Base-by-base conservation (phyloP, 148 eudicot genomes). In the Mesembryanthemum crystallinum region DNA sequence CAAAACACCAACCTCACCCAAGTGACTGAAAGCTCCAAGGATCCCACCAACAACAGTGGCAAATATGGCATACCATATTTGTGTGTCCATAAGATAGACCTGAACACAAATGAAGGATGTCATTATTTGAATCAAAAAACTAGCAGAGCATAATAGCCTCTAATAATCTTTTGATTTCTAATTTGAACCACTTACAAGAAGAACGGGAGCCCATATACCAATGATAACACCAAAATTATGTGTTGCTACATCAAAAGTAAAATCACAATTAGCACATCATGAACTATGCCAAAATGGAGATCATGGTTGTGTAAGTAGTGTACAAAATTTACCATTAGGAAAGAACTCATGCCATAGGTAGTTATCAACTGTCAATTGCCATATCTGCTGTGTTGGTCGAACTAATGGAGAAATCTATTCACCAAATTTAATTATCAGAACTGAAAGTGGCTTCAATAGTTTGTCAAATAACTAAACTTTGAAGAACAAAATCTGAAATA, bases 41-140 rank as follows among this genome's bases (percentile, higher is more conserved):
- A 95, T 86, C 64, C 99, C 99, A 77, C 99, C 99, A 80, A 92
- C 83, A 82, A 95, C 75, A 47, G 99, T 95, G 30, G 97, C 86
- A 81, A 81, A 95, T 67, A 95, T 95, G 73, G 98, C 91, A 88
- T 95, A 95, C 99, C 99, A 95, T 82, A 95, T 95, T 86, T 95
- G 99, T 71, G 92, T 81, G 80, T 95, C 99, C 99, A 91, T 95
- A 81, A 92, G 90, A 83, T 95, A 95, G 76, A 95, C 98, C 99
- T 95, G 75, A 8, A 83, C 37, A 73, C 59, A 58, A 60, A 73
- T 2, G 51, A 42, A n/a, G 42, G 57, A 30, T 47, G 51, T 27
- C 65, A 77, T 17, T n/a, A 73, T 52, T 70, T 72, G 66, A 70
- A 74, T 69, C 65, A 30, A 72, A 57, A 39, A 77, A 72, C 63